Evolutionary conservation across 192 early-diverging fungal species (phyloP), one percentile per base, ranked within the genome.

Genomic region (Podila clonocystis): DNA sequence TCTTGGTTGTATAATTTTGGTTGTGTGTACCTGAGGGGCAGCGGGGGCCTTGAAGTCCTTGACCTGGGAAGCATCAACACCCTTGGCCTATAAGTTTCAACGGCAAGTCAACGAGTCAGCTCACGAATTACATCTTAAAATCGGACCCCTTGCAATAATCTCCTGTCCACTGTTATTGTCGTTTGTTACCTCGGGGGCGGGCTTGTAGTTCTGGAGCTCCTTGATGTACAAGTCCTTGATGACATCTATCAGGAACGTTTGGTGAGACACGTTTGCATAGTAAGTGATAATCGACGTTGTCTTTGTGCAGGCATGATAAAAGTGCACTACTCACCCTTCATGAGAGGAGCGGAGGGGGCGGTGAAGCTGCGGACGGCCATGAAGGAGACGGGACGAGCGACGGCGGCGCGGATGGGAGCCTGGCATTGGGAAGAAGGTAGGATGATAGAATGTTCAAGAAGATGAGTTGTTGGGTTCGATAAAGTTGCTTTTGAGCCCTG

Each of bases 151-250:
- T 45, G 41, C 13, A 45, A 45, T 8, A 3, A 2, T 45, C 15
- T 45, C 41, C 2, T 45, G 41, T 15, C 41, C 41, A 45, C 13
- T 1, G 13, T 17, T 45, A 2, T 45, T 28, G 5, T 50, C 17
- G 38, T 50, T 29, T 5, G 52, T 58, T 84, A 86, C 87, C 58
- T 73, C 68, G 66, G 86, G 77, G 41, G 74, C 57, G 70, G 87
- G 87, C 85, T 88, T 86, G 82, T 88, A 88, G 58, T 33, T 68
- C 87, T 88, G 86, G 74, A 88, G 70, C 71, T 88, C 85, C 83
- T 86, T 83, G 49, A 88, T 62, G 82, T 83, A 85, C 68, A 88
- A 59, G 7, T 86, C 85, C 68, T 84, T 82, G 62, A 88, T 58
- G 70, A 88, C 84, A 74, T 88, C 87, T 88, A 77, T 45, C 11